Base-by-base conservation (phyloP, 116 monocot species). In the Phalaenopsis hybrid region DNA sequence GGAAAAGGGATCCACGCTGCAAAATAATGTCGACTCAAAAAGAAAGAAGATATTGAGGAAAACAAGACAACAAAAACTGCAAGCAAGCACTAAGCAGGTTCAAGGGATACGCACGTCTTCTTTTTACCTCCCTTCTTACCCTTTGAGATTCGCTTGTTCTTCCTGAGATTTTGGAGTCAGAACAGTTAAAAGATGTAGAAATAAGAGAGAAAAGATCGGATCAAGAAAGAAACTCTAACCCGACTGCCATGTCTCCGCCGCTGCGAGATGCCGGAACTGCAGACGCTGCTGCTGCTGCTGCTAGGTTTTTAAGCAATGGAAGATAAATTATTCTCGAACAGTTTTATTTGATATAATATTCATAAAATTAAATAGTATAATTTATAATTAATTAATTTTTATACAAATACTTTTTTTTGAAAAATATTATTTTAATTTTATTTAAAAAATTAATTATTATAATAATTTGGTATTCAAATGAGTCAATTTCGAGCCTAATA, bases 71-170 rank as follows among this genome's bases (percentile, higher is more conserved):
- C 55, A 13, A 16, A 70, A 74, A 0, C 49, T 41, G 41, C 41
- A 41, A 41, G 41, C 41, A 17, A 1, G 17, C 37, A 37, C 20
- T 28, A 44, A 57, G 6, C 8, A 49, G 43, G 33, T 12, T 20
- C 13, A 16, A 51, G 16, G 15, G 25, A 37, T 28, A 11, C 78
- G 20, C 80, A 93, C 93, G 83, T 86, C 84, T 92, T 92, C 89
- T 92, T 92, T 89, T 92, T 92, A 6, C 88, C 88, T 63, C 92
- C 92, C 85, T 92, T 92, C 88, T 90, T 92, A 0, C 92, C 92
- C 90, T 92, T 92, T n/a, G 92, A 92, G 18, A 90, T 92, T 81
- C 93, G 75, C 91, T 94, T 94, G 93, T 94, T 94, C 91, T 94
- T 94, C 75, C 91, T 86, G 81, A 46, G 46, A 48, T 46, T 75